Evolutionary conservation across 805 yeast genomes (phyloP), one percentile per base, ranked within the genome.

Genomic region (Metschnikowia kunwiensis): DNA sequence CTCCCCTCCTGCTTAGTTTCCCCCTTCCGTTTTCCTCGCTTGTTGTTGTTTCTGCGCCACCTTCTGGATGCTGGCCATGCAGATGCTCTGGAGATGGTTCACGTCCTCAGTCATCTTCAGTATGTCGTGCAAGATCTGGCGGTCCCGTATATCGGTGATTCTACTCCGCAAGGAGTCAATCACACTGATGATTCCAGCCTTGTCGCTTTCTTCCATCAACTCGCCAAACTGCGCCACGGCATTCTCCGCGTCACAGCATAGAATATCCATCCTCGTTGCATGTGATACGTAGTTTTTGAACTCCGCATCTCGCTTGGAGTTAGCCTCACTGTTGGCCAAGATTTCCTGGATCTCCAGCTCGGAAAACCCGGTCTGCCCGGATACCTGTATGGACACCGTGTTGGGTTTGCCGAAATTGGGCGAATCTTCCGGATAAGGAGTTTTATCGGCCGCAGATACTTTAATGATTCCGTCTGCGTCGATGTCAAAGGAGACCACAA

Each of bases 211-310:
- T 4, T 59, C 64, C 72, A 78, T 70, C 7, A 61, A 42, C 6
- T 62, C 59, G 7, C 73, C 72, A 55, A 83, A 87, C 65, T 86
- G 95, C 48, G 70, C 69, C 44, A 93, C 68, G 7, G 96, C 91
- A 63, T 75, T 74, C 62, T 88, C 96, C 34, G 95, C 87, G 61
- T 93, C 98, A 53, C 83, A 81, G 50, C 87, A 77, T 34, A 82
- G 72, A 51, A 82, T 78, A 47, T 83, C 94, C 17, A 87, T 85
- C 55, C 80, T 74, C 56, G 83, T 82, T 25, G 91, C 86, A 54
- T 77, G 80, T 55, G 84, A 88, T 43, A 80, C 72, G 38, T 79
- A 70, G 49, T 74, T 77, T 51, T 75, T 77, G 53, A 74, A 65
- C 30, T 73, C 66, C 34, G 74, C 75, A 59, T 84, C 94, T 38